A percentile compares a stretch with the other conserved stretches of the same genome.
Evolutionary conservation across 441 rosid genomes (phyloP).

Genomic region (Dalechampia spathulata): DNA sequence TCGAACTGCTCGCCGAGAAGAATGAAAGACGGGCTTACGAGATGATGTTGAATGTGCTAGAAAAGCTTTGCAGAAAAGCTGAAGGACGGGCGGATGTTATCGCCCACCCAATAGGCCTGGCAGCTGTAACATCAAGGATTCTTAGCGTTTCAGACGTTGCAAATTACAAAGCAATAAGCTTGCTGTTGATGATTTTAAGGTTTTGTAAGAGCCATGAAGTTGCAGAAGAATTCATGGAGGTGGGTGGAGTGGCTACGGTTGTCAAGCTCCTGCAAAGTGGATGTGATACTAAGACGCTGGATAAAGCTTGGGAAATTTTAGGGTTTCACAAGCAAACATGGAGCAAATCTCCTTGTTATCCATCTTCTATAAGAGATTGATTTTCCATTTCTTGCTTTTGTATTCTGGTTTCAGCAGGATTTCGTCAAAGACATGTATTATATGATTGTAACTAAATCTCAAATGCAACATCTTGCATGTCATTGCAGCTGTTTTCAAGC

Average conservation of each 20-base stretch:
- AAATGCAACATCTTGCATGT: too few species aligned
- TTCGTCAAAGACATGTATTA: too few species aligned
- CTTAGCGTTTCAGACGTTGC: conserved; percentile 18
- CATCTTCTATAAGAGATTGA: neutral
- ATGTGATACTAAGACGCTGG: conserved; percentile 5
- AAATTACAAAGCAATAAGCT: conserved; percentile 11
- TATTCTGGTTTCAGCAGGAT: neutral
- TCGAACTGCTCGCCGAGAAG: conserved; percentile 19
- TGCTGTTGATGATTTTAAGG: conserved; percentile 14
- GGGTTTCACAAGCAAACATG: conserved; percentile 17
- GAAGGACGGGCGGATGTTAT: conserved; percentile 21
- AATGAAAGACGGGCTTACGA: conserved; percentile 10
- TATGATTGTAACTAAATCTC: too few species aligned
- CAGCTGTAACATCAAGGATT: conserved; percentile 18
- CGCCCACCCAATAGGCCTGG: conserved; percentile 15
- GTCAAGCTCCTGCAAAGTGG: conserved; percentile 15
- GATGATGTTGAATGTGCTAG: conserved; percentile 20
- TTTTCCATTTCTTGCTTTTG: neutral
- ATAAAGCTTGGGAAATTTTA: conserved; percentile 20
- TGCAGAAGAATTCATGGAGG: conserved; percentile 20
- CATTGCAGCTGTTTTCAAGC: too few species aligned
- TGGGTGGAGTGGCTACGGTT: conserved; percentile 20
- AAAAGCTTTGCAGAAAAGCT: conserved; percentile 20
- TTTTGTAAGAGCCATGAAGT: conserved; percentile 12
- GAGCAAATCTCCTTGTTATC: conserved; percentile 18